phyloP scores from a whole-genome alignment of 208 protist genomes.

The Trypanosoma rangeli region DNA sequence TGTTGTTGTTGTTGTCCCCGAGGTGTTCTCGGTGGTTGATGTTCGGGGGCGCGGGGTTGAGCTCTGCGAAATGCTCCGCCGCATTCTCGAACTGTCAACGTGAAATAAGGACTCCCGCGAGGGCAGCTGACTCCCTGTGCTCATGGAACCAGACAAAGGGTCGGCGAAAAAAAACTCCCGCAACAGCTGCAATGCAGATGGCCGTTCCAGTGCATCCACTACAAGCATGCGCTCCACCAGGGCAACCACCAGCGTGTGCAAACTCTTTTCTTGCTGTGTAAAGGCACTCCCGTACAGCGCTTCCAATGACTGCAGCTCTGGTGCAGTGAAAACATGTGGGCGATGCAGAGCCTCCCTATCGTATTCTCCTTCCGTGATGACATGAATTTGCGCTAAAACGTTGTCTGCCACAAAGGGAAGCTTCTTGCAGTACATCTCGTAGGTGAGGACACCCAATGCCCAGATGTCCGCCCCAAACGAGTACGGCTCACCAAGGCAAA shows the following conservation, averaged over 20 bases:
- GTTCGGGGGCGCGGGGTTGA: neutral
- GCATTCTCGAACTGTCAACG: neutral
- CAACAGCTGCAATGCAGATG: conserved; percentile 57
- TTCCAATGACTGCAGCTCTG: conserved; percentile 37
- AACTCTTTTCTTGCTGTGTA: conserved; percentile 40
- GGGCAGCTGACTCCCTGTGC: neutral
- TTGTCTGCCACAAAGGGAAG: conserved; percentile 85
- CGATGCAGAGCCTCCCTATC: conserved; percentile 44
- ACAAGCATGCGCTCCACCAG: conserved; percentile 70
- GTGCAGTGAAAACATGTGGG: conserved; percentile 43
- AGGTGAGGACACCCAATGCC: conserved; percentile 83
- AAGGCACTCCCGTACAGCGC: conserved; percentile 49
- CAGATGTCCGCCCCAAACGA: conserved; percentile 85
- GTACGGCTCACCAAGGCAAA: conserved; percentile 86
- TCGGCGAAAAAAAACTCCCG: conserved; percentile 42
- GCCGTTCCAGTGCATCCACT: conserved; percentile 50
- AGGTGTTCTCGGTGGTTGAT: neutral
- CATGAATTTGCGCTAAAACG: conserved; percentile 81
- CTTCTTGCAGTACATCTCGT: conserved; percentile 81
- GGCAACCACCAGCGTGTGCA: conserved; percentile 62
- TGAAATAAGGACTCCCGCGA: neutral
- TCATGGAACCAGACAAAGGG: conserved; percentile 6
- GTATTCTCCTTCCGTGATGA: conserved; percentile 84
- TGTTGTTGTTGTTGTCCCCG: neutral
- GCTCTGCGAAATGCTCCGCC: neutral